A percentile compares a stretch with the other conserved stretches of the same genome.
These are phyloP conservation scores for Suhomyces sp. DNA, from an alignment of 805 yeast genomes.

Conservation along the genomic window DNA sequence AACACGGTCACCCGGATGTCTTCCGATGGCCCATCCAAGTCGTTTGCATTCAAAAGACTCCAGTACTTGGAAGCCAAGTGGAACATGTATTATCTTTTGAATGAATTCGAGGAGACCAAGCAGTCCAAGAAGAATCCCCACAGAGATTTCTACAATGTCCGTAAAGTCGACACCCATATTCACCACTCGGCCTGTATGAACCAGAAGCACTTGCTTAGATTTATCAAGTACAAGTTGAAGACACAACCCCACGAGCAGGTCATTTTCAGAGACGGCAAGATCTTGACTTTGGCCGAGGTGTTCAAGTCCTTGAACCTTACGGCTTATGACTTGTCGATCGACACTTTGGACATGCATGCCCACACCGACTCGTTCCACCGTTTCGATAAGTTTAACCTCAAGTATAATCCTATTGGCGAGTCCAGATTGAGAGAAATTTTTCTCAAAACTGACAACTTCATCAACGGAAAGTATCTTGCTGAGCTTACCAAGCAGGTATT, in stretches of 20 bases:
- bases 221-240: slow-evolving; percentile 91
- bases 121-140: slow-evolving; percentile 93
- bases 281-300: slow-evolving; percentile 82
- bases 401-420: slow-evolving; percentile 97
- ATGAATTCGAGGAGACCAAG: slow-evolving; percentile 89
- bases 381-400: slow-evolving; percentile 94
- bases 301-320: slow-evolving; percentile 86
- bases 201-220: slow-evolving; percentile 91
- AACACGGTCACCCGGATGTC: slow-evolving; percentile 71
- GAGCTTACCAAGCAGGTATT: slow-evolving; percentile 92
- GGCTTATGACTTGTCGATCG: slow-evolving; percentile 93
- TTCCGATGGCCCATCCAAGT: slow-evolving; percentile 94
- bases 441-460: slow-evolving; percentile 90
- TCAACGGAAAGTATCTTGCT: slow-evolving; percentile 84
- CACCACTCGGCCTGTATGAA: slow-evolving; percentile 99
- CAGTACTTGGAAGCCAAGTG: slow-evolving; percentile 96
- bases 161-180: slow-evolving; percentile 97
- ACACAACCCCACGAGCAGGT: slow-evolving; percentile 85
- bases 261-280: slow-evolving; percentile 87
- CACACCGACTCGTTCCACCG: slow-evolving; percentile 97
- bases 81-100: slow-evolving; percentile 83
- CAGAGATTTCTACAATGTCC: slow-evolving; percentile 92
- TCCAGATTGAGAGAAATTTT: slow-evolving; percentile 95
- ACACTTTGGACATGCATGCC: slow-evolving; percentile 98
- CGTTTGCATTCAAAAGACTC: slow-evolving; percentile 90